Percentiles rank a stretch among this genome's conserved stretches.
Evolutionary conservation across 1,284 basidiomycete genomes (phyloP).

Genomic region (Phylloboletellus chloephorus): DNA sequence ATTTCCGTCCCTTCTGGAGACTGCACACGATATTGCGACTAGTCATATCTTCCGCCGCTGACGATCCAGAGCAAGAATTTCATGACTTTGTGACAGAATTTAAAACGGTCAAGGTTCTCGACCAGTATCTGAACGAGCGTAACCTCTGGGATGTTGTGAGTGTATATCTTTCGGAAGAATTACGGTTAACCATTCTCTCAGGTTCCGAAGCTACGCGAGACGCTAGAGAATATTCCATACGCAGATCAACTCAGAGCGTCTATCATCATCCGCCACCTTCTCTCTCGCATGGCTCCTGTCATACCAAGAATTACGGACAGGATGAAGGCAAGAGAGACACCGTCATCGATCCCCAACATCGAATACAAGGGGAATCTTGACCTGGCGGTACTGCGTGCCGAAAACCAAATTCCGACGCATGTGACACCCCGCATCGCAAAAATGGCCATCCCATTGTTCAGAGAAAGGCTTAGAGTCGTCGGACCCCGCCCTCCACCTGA

Average conservation of each 20-base stretch:
- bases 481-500: slow-evolving; percentile 36
- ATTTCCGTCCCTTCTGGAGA: slow-evolving; percentile 46
- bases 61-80: slow-evolving; percentile 26
- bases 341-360: background rate
- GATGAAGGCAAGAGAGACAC: slow-evolving; percentile 2
- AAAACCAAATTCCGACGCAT: slow-evolving; percentile 42
- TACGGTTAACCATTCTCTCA: slow-evolving; percentile 15
- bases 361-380: slow-evolving; percentile 43
- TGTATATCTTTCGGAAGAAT: background rate
- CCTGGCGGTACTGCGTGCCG: slow-evolving; percentile 41
- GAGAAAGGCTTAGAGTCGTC: slow-evolving; percentile 48
- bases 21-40: slow-evolving; percentile 47
- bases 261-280: slow-evolving; percentile 19
- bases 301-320: slow-evolving; percentile 11
- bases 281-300: slow-evolving; percentile 15
- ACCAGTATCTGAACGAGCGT: slow-evolving; percentile 33
- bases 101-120: slow-evolving; percentile 34
- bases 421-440: slow-evolving; percentile 54
- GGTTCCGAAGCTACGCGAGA: slow-evolving; percentile 28
- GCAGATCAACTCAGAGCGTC: slow-evolving; percentile 23
- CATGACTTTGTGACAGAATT: slow-evolving; percentile 34
- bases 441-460: slow-evolving; percentile 47
- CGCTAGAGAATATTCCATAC: slow-evolving; percentile 19
- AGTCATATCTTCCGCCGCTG: slow-evolving; percentile 37
- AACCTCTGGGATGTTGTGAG: slow-evolving; percentile 43